Percentiles rank a stretch among this genome's conserved stretches.
Evolutionary conservation across 129 eudicot genomes (phyloP).

Genomic region (Centaurea solstitialis): DNA sequence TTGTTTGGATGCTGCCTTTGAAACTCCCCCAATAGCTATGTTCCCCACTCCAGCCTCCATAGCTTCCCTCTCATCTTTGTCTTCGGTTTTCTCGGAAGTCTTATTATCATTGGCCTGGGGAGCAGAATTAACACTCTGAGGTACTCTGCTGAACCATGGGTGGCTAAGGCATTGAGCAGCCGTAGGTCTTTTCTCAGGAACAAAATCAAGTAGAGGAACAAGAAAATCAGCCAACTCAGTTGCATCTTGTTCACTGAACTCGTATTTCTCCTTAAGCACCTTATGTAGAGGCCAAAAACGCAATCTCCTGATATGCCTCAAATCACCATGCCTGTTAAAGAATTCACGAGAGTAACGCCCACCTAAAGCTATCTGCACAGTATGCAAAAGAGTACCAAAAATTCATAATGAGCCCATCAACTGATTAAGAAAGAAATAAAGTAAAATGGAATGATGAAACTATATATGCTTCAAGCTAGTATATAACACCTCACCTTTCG

Average conservation of each 20-base stretch:
- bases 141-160: constrained; percentile 66
- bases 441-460: background rate
- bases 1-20: constrained; percentile 34
- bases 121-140: constrained; percentile 37
- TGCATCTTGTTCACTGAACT: constrained; percentile 82
- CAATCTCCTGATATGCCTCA: constrained; percentile 78
- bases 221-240: constrained; percentile 82
- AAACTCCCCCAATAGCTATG: constrained; percentile 39
- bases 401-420: background rate
- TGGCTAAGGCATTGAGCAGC: constrained; percentile 88
- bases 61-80: constrained; percentile 75
- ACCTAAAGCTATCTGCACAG: constrained; percentile 76
- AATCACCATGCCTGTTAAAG: constrained; percentile 90
- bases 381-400: background rate
- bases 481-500: constrained; percentile 57
- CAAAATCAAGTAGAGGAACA: constrained; percentile 85
- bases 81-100: constrained; percentile 43
- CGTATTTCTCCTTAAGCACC: constrained; percentile 85
- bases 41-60: constrained; percentile 75
- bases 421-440: background rate
- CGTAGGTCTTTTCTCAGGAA: constrained; percentile 88
- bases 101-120: constrained; percentile 32
- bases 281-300: constrained; percentile 87
- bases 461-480: background rate
- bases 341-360: constrained; percentile 92